These are phyloP conservation scores for Moricandia moricandioides DNA, from an alignment of 345 rosid genomes.

Conservation along the genomic window DNA sequence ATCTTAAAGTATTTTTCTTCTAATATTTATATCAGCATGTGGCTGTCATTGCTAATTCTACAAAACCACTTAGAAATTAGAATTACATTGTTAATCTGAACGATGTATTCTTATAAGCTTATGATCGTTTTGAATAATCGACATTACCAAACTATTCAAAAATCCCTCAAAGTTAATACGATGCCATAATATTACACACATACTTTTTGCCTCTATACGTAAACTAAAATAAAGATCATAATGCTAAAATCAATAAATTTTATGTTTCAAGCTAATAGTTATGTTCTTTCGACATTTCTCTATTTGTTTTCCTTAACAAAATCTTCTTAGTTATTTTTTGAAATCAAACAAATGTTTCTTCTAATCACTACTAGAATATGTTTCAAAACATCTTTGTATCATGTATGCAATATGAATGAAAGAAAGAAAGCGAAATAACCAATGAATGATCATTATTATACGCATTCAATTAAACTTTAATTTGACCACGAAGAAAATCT, in stretches of 20 bases:
- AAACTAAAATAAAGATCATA: not conserved
- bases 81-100: not conserved
- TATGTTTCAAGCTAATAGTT: not conserved
- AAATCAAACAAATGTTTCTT: not conserved
- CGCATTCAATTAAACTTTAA: not conserved
- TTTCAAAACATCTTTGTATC: not conserved
- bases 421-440: not conserved
- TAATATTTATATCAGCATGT: not conserved
- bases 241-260: not conserved
- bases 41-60: too few species aligned
- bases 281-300: not conserved
- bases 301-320: not conserved
- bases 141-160: not conserved
- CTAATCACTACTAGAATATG: not conserved
- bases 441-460: not conserved
- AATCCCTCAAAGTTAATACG: not conserved
- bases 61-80: not conserved
- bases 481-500: not conserved
- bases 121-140: not conserved
- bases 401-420: not conserved
- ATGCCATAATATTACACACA: not conserved
- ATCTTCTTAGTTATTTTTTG: not conserved
- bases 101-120: not conserved
- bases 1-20: too few species aligned
- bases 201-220: not conserved